Evolutionary conservation across 495 filamentous ascomycete species (phyloP).

Genomic region (Talaromyces stipitatus): DNA sequence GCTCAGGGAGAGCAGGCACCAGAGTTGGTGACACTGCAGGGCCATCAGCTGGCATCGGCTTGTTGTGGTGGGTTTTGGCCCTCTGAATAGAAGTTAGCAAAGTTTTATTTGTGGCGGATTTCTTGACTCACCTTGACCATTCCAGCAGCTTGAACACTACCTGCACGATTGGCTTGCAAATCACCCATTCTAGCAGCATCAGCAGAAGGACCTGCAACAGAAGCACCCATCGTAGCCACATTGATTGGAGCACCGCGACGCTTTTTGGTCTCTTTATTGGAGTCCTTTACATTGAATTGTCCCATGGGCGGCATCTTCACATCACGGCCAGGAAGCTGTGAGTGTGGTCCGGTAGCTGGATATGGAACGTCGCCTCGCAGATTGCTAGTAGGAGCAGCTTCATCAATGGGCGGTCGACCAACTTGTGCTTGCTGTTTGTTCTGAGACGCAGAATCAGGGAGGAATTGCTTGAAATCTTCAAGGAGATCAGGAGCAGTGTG

Average conservation of each 20-base stretch:
- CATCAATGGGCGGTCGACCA: constrained; percentile 55
- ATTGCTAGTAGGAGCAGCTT: constrained; percentile 54
- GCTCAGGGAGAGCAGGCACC: constrained; percentile 78
- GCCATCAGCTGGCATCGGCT: constrained; percentile 54
- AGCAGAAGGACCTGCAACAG: constrained; percentile 20
- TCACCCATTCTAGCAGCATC: constrained; percentile 32
- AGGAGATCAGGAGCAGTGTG: constrained; percentile 90
- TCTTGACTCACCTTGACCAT: constrained; percentile 41
- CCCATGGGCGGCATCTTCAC: constrained; percentile 87
- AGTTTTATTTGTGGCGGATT: background rate
- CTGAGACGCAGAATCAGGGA: constrained; percentile 92
- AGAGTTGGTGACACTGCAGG: constrained; percentile 78
- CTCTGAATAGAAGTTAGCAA: constrained; percentile 35
- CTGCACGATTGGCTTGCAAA: constrained; percentile 21
- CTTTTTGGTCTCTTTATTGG: constrained; percentile 76
- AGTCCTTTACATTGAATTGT: constrained; percentile 69
- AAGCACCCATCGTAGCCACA: constrained; percentile 18
- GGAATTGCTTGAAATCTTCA: constrained; percentile 98
- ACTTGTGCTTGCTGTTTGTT: constrained; percentile 69
- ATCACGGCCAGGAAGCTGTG: constrained; percentile 44
- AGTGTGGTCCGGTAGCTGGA: constrained; percentile 30
- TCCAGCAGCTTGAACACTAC: constrained; percentile 31
- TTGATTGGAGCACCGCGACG: constrained; percentile 45
- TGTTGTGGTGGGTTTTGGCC: constrained; percentile 54
- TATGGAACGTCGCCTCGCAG: constrained; percentile 47